Evolutionary conservation across 305 asterid genomes (phyloP), one percentile per base, ranked within the genome.

Genomic region (Coffea humblotiana): DNA sequence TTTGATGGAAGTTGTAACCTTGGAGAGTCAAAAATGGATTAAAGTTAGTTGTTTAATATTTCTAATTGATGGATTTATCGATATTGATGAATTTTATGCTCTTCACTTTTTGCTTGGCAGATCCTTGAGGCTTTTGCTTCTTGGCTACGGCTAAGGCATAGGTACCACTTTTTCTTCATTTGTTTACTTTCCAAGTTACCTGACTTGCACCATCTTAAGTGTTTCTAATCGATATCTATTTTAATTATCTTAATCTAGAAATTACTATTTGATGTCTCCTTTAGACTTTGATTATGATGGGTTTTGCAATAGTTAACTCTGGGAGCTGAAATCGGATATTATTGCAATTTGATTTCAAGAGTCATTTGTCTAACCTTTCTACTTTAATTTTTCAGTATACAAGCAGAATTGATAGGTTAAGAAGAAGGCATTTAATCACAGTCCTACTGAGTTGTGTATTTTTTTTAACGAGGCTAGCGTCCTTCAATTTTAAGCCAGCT

Each of bases 61-160:
- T 25, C 64, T 52, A 52, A 72, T 18, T 8, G 49, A 5, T n/a
- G 21, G 29, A 21, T 54, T 72, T 11, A 13, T 73, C 16, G 48
- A 61, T 61, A 81, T 70, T 64, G 75, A 74, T 56, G 45, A 23
- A 67, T 32, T 40, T 40, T 49, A 66, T 40, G 68, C 47, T 76
- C 51, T 72, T 81, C 78, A 81, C 70, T 68, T 72, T 78, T 84
- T 79, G 76, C 72, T 77, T 71, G 65, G 80, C 97, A 96, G 99
- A 98, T 91, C 79, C 97, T 96, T 40, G 99, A 96, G 87, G 99
- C 95, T 61, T 96, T 96, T 92, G 92, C 98, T 87, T 96, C 99
- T 85, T 96, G 99, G 99, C 89, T 96, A 79, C 95, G 98, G 80
- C 90, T 94, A 82, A 90, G 97, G 85, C 99, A 92, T 82, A 91